These are phyloP conservation scores for Magnaporthiopsis rhizophila DNA, from an alignment of 2,329 filamentous ascomycete genomes.

Conservation along the genomic window DNA sequence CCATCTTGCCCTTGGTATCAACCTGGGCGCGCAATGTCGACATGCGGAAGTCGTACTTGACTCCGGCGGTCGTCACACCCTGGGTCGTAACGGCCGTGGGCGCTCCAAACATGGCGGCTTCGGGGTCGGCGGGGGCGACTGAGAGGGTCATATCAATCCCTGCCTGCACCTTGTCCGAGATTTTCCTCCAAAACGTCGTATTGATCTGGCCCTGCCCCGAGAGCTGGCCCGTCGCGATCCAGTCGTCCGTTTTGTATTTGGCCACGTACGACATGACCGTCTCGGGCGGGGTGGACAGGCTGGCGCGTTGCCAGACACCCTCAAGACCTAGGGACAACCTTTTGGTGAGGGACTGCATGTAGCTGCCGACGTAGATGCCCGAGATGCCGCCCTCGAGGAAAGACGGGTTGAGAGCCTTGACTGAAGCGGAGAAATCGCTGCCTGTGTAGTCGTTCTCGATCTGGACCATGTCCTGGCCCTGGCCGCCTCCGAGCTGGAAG, in stretches of 20 bases:
- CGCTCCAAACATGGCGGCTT: conserved; percentile 1
- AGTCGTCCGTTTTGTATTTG: conserved; percentile 85
- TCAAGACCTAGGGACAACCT: conserved; percentile 83
- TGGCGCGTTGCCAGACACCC: conserved; percentile 85
- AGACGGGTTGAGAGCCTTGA: conserved; percentile 96
- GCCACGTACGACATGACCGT: conserved; percentile 83
- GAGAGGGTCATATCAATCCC: conserved; percentile 92
- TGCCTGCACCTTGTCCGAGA: conserved; percentile 93
- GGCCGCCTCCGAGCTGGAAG: conserved; percentile 70
- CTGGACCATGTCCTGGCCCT: conserved; percentile 76
- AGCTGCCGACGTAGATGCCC: conserved; percentile 91
- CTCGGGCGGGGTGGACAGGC: conserved; percentile 80
- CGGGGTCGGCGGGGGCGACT: conserved; percentile 48
- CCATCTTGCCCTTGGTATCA: conserved; percentile 89
- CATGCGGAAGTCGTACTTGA: conserved; percentile 97
- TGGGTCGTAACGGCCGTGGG: conserved; percentile 63
- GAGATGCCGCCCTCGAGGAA: conserved; percentile 85
- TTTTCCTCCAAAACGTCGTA: conserved; percentile 85
- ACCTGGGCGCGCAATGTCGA: conserved; percentile 94
- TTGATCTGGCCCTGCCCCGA: conserved; percentile 82
- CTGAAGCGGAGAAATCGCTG: conserved; percentile 81
- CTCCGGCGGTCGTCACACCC: conserved; percentile 82
- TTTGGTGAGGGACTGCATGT: conserved; percentile 87
- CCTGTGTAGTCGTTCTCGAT: conserved; percentile 95
- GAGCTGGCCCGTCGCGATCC: conserved; percentile 86